Base-by-base conservation (phyloP, 164 flowering plant genomes). In the Vitis rotundifolia region DNA sequence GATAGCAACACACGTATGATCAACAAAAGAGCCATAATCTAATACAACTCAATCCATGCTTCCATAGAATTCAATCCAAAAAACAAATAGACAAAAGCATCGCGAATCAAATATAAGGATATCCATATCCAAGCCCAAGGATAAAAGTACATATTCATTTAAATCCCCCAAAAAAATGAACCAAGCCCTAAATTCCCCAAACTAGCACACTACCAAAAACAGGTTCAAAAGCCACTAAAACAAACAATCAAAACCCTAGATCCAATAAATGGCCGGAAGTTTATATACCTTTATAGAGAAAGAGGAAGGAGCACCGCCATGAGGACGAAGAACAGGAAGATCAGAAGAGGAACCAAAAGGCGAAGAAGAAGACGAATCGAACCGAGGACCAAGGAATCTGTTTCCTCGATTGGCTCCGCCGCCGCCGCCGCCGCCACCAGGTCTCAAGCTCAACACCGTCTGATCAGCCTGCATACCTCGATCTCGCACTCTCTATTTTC, bases 381-480 rank as follows among this genome's bases (percentile, higher is more conserved):
- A 80, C 28, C 87, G 87, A 78, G 89, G 84, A 47, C 81, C 87
- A 63, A 86, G 72, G 63, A 86, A 71, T 79, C 89, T 80, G 61
- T 83, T 76, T 16, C 87, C 87, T 66, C 90, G 83, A 61, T 71
- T 77, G 44, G 44, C 44, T 37, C 44, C 44, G 44, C 44, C 44
- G 44, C 44, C 44, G 29, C 85, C 90, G 61, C 97, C 73, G 63
- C 84, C 97, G 76, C 95, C 93, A 80, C 97, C 95, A 74, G 98
- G 98, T 77, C 98, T 85, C 82, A 93, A 90, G 82, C 94, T 93
- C 79, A 93, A 49, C 62, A 84, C 89, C 74, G 97, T 81, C 82
- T 87, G 97, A 88, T 93, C 98, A 87, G 91, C 89, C 83, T 89
- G 92, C 98, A 93, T 93, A 86, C 77, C 91, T 86, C 85, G 66